A percentile compares a stretch with the other conserved stretches of the same genome.
Conservation (phyloP, 805 yeast genomes). For the Ogataea thermomethanolica region DNA sequence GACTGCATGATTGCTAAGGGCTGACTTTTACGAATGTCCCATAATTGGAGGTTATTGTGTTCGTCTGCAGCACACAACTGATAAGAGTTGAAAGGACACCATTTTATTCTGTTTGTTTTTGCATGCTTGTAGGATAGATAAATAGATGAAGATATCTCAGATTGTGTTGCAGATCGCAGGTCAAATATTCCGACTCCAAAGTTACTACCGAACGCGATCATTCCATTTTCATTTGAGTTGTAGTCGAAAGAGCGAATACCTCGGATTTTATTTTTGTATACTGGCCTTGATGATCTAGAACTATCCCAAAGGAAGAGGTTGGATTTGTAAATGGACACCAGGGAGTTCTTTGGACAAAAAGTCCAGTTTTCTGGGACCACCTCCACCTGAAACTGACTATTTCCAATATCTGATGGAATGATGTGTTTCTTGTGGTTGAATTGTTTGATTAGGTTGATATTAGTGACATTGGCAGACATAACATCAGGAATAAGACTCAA, state of each 20-base stretch:
- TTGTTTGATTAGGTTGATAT: constrained; percentile 73
- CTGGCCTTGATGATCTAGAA: constrained; percentile 55
- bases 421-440: constrained; percentile 76
- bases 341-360: constrained; percentile 40
- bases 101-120: constrained; percentile 46
- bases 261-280: constrained; percentile 46
- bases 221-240: constrained; percentile 43
- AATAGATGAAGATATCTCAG: constrained; percentile 32
- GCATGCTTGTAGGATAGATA: constrained; percentile 39
- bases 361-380: constrained; percentile 41
- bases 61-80: constrained; percentile 62
- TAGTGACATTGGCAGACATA: constrained; percentile 33
- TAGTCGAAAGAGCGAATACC: constrained; percentile 53
- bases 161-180: constrained; percentile 45
- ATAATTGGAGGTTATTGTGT: constrained; percentile 51
- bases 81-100: constrained; percentile 62
- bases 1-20: constrained; percentile 53
- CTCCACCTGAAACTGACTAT: constrained; percentile 35
- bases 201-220: constrained; percentile 62
- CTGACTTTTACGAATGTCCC: constrained; percentile 68
- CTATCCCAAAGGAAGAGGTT: constrained; percentile 77
- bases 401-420: constrained; percentile 21
- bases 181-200: constrained; percentile 77
- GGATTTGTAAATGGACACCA: constrained; percentile 64
- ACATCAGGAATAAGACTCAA: constrained; percentile 60